Percentiles rank a stretch among this genome's conserved stretches.
phyloP scores from a whole-genome alignment of 768 basidiomycete species.

The Pilatotrama ljubarskyi region DNA sequence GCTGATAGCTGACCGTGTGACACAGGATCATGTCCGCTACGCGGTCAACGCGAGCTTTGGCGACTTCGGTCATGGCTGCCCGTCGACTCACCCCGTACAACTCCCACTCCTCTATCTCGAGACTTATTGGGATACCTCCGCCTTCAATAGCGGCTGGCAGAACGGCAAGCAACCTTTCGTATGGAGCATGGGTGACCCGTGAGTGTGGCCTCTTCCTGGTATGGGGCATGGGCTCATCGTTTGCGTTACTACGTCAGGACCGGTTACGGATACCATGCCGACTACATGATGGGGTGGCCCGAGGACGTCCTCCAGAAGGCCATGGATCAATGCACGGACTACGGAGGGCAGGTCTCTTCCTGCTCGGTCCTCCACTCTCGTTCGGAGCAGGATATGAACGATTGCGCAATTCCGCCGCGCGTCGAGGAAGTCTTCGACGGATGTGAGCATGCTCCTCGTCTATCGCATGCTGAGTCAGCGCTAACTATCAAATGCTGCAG shows the following conservation, averaged over 20 bases:
- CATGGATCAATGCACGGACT: constrained; percentile 32
- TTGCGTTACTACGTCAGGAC: constrained; percentile 25
- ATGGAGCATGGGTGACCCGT: constrained; percentile 43
- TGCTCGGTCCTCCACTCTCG: constrained; percentile 1
- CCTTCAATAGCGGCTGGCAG: constrained; percentile 26
- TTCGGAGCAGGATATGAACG: constrained; percentile 4
- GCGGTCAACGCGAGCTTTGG: constrained; percentile 42
- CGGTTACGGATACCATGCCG: constrained; percentile 41
- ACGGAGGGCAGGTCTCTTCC: background rate
- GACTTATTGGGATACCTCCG: constrained; percentile 32
- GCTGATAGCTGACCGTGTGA: background rate
- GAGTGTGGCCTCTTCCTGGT: background rate
- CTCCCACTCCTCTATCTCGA: constrained; percentile 47
- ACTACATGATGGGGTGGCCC: constrained; percentile 46
- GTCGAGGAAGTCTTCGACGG: background rate
- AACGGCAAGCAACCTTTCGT: constrained; percentile 37
- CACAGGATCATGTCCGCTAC: constrained; percentile 39
- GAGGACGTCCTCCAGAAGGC: constrained; percentile 39
- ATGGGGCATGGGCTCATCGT: too few relatives aligned
- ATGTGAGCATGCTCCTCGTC: background rate
- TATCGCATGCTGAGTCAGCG: background rate
- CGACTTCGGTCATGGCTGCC: constrained; percentile 41
- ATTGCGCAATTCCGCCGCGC: background rate
- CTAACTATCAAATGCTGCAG: background rate
- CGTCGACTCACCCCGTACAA: constrained; percentile 38